Conservation (phyloP, 2,329 filamentous ascomycete species). For the Paecilomyces formosus region DNA sequence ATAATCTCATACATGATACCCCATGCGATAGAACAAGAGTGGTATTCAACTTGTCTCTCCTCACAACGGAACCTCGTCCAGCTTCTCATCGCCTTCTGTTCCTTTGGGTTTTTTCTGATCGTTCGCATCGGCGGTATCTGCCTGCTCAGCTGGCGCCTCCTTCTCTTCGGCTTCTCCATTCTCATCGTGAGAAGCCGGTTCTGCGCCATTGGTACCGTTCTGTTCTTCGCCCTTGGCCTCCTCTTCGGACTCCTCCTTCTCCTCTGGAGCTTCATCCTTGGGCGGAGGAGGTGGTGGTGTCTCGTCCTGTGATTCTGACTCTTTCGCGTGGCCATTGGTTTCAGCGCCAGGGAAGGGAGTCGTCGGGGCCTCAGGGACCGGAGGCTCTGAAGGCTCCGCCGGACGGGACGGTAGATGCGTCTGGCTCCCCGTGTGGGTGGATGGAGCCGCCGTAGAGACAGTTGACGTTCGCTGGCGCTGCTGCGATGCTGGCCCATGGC, state of each 20-base stretch:
- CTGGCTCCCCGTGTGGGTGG: background rate
- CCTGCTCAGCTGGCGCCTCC: background rate
- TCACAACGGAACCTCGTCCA: conserved; percentile 24
- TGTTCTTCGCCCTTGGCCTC: background rate
- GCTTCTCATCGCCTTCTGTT: conserved; percentile 25
- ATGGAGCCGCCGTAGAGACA: background rate
- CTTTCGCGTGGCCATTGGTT: conserved; percentile 19
- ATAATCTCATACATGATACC: background rate
- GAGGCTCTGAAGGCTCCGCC: background rate
- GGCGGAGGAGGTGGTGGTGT: conserved; percentile 17
- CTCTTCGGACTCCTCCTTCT: conserved; percentile 11
- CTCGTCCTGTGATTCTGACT: conserved; percentile 13
- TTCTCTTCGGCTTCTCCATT: background rate
- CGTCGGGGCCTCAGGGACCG: conserved; percentile 17
- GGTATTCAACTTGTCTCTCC: background rate
- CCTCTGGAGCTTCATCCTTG: conserved; percentile 8
- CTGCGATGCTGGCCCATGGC: conserved; percentile 26
- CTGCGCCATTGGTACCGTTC: background rate
- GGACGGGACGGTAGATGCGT: background rate
- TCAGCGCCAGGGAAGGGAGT: conserved; percentile 27
- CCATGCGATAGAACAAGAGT: background rate
- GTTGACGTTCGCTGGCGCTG: conserved; percentile 21
- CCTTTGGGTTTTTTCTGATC: conserved; percentile 17
- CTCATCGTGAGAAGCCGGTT: background rate
- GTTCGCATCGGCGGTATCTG: conserved; percentile 4